A percentile compares a stretch with the other conserved stretches of the same genome.
Evolutionary conservation across 2,329 filamentous ascomycete genomes (phyloP).

Genomic region (Neonectria hederae): DNA sequence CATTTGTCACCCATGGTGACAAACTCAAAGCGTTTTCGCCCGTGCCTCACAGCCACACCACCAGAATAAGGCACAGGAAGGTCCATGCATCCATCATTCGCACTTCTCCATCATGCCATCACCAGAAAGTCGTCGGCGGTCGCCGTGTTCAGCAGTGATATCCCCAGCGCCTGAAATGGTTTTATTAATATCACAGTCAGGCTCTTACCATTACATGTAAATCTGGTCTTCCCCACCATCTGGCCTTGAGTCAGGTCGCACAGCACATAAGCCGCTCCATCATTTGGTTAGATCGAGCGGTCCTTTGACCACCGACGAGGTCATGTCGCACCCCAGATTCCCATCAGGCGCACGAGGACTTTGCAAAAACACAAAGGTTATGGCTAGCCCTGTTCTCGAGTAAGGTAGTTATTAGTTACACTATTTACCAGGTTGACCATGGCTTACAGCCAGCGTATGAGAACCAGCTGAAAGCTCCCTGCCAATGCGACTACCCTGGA

Average conservation of each 20-base stretch:
- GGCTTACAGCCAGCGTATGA: neutral
- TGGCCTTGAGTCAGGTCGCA: too few relatives aligned
- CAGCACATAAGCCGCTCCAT: neutral
- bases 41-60: neutral
- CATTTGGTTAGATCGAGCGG: neutral
- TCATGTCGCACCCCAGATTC: neutral
- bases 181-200: neutral
- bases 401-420: neutral
- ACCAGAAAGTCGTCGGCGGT: neutral
- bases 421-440: neutral
- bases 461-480: neutral
- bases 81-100: neutral
- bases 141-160: neutral
- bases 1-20: slow-evolving; percentile 3
- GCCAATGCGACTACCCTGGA: neutral
- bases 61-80: neutral
- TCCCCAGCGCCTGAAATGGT: neutral
- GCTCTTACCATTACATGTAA: too few relatives aligned
- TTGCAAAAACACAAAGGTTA: neutral
- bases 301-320: neutral
- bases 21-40: neutral
- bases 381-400: neutral
- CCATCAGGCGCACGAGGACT: neutral
- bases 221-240: too few relatives aligned
- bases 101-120: neutral